Evolutionary conservation across 306 rosid species (phyloP).

Genomic region (Cajanus cajan): DNA sequence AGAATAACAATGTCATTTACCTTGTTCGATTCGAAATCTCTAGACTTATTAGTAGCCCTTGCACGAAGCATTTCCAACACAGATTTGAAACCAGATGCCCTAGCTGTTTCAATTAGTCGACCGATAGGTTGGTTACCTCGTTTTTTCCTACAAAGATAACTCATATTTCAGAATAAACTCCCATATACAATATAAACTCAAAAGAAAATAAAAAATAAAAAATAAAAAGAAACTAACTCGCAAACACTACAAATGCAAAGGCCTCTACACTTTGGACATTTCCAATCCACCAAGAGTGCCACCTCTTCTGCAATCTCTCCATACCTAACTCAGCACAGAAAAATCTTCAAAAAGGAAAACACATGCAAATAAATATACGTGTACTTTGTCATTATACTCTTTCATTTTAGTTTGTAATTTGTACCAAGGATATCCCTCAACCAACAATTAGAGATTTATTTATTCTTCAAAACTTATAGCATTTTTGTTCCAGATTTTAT

Average conservation of each 20-base stretch:
- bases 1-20: constrained; percentile 25
- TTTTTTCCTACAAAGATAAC: constrained; percentile 53
- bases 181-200: background rate
- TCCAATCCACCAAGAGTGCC: constrained; percentile 45
- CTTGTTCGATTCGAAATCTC: background rate
- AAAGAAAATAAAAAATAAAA: background rate
- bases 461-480: too few relatives aligned
- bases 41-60: constrained; percentile 21
- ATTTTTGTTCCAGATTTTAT: too few relatives aligned
- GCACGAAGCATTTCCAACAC: constrained; percentile 60
- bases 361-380: background rate
- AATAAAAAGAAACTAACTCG: constrained; percentile 45
- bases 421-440: too few relatives aligned
- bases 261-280: constrained; percentile 75
- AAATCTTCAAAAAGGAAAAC: background rate
- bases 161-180: constrained; percentile 20
- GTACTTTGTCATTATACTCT: background rate
- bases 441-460: too few relatives aligned
- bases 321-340: constrained; percentile 45
- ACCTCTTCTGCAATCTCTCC: constrained; percentile 66
- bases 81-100: constrained; percentile 55
- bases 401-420: background rate
- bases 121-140: constrained; percentile 76
- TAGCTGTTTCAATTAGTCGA: constrained; percentile 42
- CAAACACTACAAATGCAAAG: constrained; percentile 82